Percentiles rank a stretch among this genome's conserved stretches.
phyloP scores from a whole-genome alignment of 371 early-diverging fungal genomes.

The Syncephalastrum monosporum region DNA sequence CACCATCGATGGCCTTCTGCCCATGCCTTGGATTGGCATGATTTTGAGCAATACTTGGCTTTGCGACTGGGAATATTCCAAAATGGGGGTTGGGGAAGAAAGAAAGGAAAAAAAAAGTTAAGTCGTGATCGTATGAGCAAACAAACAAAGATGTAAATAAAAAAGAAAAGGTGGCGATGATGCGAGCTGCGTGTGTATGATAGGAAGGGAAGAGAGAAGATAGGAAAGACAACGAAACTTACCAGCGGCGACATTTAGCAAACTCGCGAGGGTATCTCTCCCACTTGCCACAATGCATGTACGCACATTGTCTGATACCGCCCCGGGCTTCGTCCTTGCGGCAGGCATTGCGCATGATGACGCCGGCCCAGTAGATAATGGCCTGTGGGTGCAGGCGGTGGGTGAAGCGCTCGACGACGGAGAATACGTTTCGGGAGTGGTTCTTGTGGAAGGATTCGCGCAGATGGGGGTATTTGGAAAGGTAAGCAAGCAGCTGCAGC shows the following conservation, averaged over 20 bases:
- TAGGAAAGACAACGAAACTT: slow-evolving; percentile 2
- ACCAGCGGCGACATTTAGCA: slow-evolving; percentile 76
- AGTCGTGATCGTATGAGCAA: slow-evolving; percentile 1
- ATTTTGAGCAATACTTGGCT: slow-evolving; percentile 76
- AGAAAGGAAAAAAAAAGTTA: slow-evolving; percentile 6
- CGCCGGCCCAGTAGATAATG: slow-evolving; percentile 74
- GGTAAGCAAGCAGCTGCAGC: slow-evolving; percentile 79
- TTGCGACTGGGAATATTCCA: slow-evolving; percentile 45
- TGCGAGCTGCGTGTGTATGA: not conserved
- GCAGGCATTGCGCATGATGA: slow-evolving; percentile 79
- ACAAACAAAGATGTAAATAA: slow-evolving; percentile 3
- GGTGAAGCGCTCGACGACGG: slow-evolving; percentile 71
- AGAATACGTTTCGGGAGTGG: slow-evolving; percentile 62
- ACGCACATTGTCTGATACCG: slow-evolving; percentile 72
- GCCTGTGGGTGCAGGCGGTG: slow-evolving; percentile 60
- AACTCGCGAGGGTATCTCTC: slow-evolving; percentile 71
- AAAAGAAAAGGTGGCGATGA: not conserved
- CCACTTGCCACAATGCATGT: slow-evolving; percentile 73
- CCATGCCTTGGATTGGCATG: slow-evolving; percentile 76
- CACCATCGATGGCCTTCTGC: slow-evolving; percentile 75
- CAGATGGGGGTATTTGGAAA: slow-evolving; percentile 77
- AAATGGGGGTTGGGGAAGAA: slow-evolving; percentile 1
- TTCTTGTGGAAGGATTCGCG: slow-evolving; percentile 65
- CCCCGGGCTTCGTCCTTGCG: slow-evolving; percentile 70
- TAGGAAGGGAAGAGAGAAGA: not conserved